Evolutionary conservation across 2,329 filamentous ascomycete genomes (phyloP), one percentile per base, ranked within the genome.

Genomic region (Ceratocystis eucalypticola): DNA sequence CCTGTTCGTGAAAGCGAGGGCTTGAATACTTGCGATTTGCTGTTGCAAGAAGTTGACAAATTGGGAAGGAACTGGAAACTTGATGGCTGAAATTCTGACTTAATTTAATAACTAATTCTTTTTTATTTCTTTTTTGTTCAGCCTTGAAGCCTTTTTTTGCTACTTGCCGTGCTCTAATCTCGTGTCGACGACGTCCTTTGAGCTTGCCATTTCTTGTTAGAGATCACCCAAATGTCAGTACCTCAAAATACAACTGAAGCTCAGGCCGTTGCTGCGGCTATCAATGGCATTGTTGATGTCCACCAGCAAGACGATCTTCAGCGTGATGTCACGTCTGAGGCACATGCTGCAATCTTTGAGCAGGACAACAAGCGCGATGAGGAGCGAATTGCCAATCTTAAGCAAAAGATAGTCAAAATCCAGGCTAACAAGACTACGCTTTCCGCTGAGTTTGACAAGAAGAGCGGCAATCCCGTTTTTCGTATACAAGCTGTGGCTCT

Each of bases 281-380:
- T 75, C 72, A 33, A 77, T 74, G 68, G 76, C 48, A 41, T 69
- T 5, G 68, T 69, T 8, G 64, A 68, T 67, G 84, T 94, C 25
- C 85, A 90, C 67, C 86, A 96, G 71, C 93, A 97, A 74, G 87
- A 92, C 77, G 92, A 96, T 68, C 78, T 97, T 22, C 93, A 96
- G 75, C 83, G 91, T 69, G 91, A 96, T 72, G 95, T 97, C 69
- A 83, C 83, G 1, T 74, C 80, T 17, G 81, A 87, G 70, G 85
- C 84, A 3, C 85, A 81, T 65, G 77, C 80, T 20, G 82, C 80
- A 0, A 74, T 87, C 66, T 81, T 82, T 57, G 83, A 86, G 66
- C 80, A 80, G 50, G 85, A 88, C 69, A 84, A 87, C 70, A 82
- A 83, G 71, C 80, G 80, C 69, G 85, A 88, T 66, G 77, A 82